phyloP scores from a whole-genome alignment of 2,329 filamentous ascomycete species.

The Cryphonectria carpinicola region DNA sequence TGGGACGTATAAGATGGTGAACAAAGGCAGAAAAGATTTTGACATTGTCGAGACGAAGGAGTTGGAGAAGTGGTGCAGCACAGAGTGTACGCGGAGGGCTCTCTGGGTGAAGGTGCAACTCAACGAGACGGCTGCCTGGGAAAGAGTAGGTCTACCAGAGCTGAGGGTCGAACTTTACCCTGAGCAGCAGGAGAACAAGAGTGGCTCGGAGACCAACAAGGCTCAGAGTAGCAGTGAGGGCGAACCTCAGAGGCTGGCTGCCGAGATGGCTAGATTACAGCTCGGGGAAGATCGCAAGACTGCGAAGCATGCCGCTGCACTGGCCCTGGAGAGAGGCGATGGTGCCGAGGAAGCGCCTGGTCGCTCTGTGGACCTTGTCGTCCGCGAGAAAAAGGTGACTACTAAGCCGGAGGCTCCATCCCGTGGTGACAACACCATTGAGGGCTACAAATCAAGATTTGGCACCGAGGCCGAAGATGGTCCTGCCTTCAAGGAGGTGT shows the following conservation, averaged over 20 bases:
- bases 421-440: constrained; percentile 46
- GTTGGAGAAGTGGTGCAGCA: constrained; percentile 85
- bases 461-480: constrained; percentile 29
- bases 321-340: constrained; percentile 56
- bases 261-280: constrained; percentile 46
- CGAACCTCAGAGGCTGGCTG: constrained; percentile 34
- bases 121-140: constrained; percentile 82
- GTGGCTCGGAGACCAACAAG: constrained; percentile 12
- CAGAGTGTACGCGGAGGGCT: constrained; percentile 76
- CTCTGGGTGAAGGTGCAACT: constrained; percentile 90
- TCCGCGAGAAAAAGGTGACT: constrained; percentile 55
- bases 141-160: constrained; percentile 64
- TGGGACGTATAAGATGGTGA: constrained; percentile 70
- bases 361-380: constrained; percentile 50
- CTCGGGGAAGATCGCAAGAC: constrained; percentile 49
- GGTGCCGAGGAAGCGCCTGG: constrained; percentile 32
- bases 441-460: constrained; percentile 54
- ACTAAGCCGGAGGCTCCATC: constrained; percentile 45
- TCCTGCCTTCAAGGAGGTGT: background rate
- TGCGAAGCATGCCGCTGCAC: constrained; percentile 44
- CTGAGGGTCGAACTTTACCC: constrained; percentile 62
- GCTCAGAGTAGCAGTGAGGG: constrained; percentile 18
- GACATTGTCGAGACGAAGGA: constrained; percentile 72
- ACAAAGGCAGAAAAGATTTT: constrained; percentile 56
- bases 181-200: constrained; percentile 52